Evolutionary conservation across 2,329 filamentous ascomycete species (phyloP).

Genomic region (Coniochaeta ligniaria): DNA sequence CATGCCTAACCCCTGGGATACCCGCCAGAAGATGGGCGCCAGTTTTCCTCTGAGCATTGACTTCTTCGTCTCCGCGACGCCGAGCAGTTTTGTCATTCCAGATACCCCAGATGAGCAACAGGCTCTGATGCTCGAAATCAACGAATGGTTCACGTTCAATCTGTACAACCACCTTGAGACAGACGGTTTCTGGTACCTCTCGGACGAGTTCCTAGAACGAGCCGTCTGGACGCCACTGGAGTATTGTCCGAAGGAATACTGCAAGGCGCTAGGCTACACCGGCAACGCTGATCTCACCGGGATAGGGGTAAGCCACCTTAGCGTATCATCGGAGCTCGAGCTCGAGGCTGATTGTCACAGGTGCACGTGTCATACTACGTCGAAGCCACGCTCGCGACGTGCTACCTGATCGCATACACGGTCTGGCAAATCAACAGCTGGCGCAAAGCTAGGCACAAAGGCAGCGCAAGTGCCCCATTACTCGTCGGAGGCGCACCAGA

Average conservation of each 20-base stretch:
- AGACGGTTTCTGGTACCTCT: neutral
- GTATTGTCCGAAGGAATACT: slow-evolving; percentile 7
- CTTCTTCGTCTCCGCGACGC: neutral
- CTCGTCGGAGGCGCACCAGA: neutral
- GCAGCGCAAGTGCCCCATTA: neutral
- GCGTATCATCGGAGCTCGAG: neutral
- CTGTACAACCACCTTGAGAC: slow-evolving; percentile 3
- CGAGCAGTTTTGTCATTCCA: neutral
- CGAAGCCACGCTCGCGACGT: slow-evolving; percentile 9
- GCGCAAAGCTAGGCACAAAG: neutral
- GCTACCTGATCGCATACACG: slow-evolving; percentile 9
- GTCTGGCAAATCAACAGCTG: slow-evolving; percentile 5
- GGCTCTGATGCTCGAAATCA: neutral
- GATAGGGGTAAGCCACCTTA: slow-evolving; percentile 10
- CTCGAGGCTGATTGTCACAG: neutral
- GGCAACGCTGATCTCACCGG: slow-evolving; percentile 14
- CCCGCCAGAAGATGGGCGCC: slow-evolving; percentile 4
- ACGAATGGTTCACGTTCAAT: neutral
- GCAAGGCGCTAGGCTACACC: slow-evolving; percentile 12
- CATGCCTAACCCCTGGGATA: slow-evolving; percentile 6
- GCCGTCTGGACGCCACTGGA: slow-evolving; percentile 6
- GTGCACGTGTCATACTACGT: slow-evolving; percentile 10
- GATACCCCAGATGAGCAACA: neutral
- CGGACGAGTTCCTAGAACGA: slow-evolving; percentile 4
- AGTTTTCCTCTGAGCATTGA: neutral